Base-by-base conservation (phyloP, 2,329 filamentous ascomycete species). In the Stemphylium lycopersici region DNA sequence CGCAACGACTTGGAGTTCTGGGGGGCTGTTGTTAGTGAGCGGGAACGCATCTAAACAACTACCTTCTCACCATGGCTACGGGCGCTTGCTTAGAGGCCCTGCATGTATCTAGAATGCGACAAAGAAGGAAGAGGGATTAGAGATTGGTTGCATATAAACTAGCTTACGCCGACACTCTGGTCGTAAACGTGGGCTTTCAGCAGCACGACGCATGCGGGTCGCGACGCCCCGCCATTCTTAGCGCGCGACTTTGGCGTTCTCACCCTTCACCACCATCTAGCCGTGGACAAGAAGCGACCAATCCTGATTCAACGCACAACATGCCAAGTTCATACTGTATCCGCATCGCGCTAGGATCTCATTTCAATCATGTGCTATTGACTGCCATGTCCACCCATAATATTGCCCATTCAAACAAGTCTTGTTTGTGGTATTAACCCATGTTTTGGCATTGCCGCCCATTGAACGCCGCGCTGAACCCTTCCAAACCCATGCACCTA, bases 1-100 rank as follows among this genome's bases (percentile, higher is more conserved):
- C 84, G 83, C 40, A 87, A 69, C 20, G 80, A 77, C 45, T 77
- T 77, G 6, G 78, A 76, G 65, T 80, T 80, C 80, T 82, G 56
- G 1, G 45, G 38, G 31, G 20, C 20, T 32, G 26, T 29, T 45
- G 37, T 58, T 38, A 47, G 52, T 34, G 22, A 26, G 31, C 6
- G 46, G 36, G 32, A 33, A 51, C 48, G 58, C 40, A 24, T 16
- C 4, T 8, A 2, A 12, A 20, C 2, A 20, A 34, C 3, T 33
- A 16, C n/a, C 20, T 31, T n/a, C 20, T 6, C 37, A 63, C 63
- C 63, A 66, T 66, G 48, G 15, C 39, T 18, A 16, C 29, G n/a
- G 6, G 31, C n/a, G 16, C 32, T 18, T 26, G 10, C 33, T 24
- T 11, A 40, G 26, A 4, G 37, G 22, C 13, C n/a, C 37, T 33